Evolutionary conservation across 192 early-diverging fungal species (phyloP), one percentile per base, ranked within the genome.

Genomic region (Umbelopsis ramanniana): DNA sequence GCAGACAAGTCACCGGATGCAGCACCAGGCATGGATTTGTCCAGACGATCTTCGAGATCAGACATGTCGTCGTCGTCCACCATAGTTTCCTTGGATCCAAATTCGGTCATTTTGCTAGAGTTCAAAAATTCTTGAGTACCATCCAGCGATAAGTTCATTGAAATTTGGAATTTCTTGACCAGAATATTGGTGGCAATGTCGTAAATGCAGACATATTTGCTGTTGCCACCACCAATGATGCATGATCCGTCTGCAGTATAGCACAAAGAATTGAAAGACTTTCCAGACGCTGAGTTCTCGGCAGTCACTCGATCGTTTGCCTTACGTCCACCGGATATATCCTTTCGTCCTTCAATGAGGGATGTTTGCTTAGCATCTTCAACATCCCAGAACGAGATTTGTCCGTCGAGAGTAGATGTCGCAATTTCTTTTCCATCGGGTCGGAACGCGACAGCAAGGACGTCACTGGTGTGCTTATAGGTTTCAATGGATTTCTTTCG

Each of bases 181-280:
- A 99, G 82, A 10, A 91, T 85, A 29, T 83, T 74, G 24, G 86
- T 86, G 29, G 82, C 79, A 6, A 94, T 82, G 79, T 98, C 95
- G 73, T 98, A 99, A 68, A 99, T 87, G 78, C 97, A 98, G 7
- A 99, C 92, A 79, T 91, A 96, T 81, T 96, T 97, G 81, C 91
- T 92, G 82, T 92, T 94, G 26, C 98, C 98, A 33, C 97, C 96
- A 50, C 91, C 95, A 77, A 99, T 85, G 21, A 99, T 82, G n/a
- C 90, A 89, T 6, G 89, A 82, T 11, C 98, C 97, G 75, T 99
- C 98, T 19, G 95, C 91, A 3, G 94, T 96, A 79, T 98, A 99
- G 82, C 91, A 94, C 12, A 99, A 70, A 15, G 93, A 93, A 69
- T 89, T 97, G 85, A 99, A 99, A 71, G 87, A 84, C 81, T 97